Base-by-base conservation (phyloP, 164 flowering plant genomes). In the Chimonanthus salicifolius region DNA sequence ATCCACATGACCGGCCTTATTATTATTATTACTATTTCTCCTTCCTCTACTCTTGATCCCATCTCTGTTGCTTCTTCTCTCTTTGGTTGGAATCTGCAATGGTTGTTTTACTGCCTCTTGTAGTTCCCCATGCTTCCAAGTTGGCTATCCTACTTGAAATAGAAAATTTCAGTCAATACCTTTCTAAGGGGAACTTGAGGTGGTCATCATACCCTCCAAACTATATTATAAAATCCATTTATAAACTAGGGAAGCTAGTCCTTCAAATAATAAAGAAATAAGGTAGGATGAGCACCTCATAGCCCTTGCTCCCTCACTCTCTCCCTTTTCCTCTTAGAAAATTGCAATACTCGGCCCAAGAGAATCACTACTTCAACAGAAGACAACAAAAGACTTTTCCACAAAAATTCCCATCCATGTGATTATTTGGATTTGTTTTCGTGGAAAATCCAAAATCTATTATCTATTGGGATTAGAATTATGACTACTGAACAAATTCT, bases 121-220 rank as follows among this genome's bases (percentile, higher is more conserved):
- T 9, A 50, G 10, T 49, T 69, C 21, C 72, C 64, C 63, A 68
- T n/a, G 70, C 50, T 46, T 62, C 44, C 58, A 72, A 20, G 74
- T 18, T 7, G 58, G 51, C 45, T 54, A 20, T 5, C 54, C 64
- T 46, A 58, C 64, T 68, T 43, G 75, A 50, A 44, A 54, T 18
- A 50, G 62, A 43, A 66, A 73, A 33, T 49, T 4, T 15, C 46
- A 66, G 43, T 16, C 62, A 74, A 50, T 9, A 58, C 50, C 44
- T 68, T 58, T 67, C 5, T 33, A 67, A 20, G 43, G 71, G 71
- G 71, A n/a, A 7, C 49, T 67, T 49, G 48, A 49, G 75, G 62
- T 65, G 60, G 64, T 67, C 71, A 74, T 74, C 46, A 74, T 58
- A 46, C 54, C 71, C 45, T 7, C 62, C 7, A 63, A 48, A 20